These are phyloP conservation scores for Angomonas desouzai DNA, from an alignment of 208 protist species.

Conservation along the genomic window DNA sequence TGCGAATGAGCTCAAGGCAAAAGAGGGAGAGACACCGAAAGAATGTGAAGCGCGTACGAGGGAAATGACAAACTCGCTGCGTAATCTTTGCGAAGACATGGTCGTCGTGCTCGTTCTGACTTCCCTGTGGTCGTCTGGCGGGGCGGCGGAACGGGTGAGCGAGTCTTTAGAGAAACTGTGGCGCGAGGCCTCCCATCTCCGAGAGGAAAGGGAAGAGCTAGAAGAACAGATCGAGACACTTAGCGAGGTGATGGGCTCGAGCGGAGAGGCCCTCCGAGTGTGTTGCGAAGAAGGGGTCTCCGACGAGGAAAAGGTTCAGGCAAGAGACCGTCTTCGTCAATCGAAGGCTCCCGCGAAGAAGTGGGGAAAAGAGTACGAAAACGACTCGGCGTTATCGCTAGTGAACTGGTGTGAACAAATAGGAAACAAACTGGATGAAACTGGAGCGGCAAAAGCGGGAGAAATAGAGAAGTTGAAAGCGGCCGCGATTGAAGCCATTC, in stretches of 20 bases:
- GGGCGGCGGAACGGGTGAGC: conserved; percentile 30
- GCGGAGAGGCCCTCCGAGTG: conserved; percentile 13
- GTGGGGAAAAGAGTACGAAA: not conserved
- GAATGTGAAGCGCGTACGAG: conserved; percentile 10
- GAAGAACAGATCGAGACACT: conserved; percentile 16
- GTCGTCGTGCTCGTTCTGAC: conserved; percentile 39
- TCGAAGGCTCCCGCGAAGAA: not conserved
- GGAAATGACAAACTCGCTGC: conserved; percentile 18
- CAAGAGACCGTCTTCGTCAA: not conserved
- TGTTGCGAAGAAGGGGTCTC: not conserved
- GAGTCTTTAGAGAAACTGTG: conserved; percentile 39
- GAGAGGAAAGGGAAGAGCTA: conserved; percentile 12
- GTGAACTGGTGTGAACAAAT: not conserved
- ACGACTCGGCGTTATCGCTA: not conserved
- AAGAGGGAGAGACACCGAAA: conserved; percentile 18
- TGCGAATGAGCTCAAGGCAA: conserved; percentile 17
- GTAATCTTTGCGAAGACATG: conserved; percentile 40
- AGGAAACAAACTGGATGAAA: conserved; percentile 3
- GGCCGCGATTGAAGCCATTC: not conserved
- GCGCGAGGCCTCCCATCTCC: conserved; percentile 18
- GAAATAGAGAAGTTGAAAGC: not conserved
- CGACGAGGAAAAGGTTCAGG: not conserved
- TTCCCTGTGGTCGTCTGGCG: conserved; percentile 36
- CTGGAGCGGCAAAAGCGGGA: not conserved
- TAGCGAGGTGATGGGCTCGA: conserved; percentile 15